Conservation (phyloP, 768 basidiomycete genomes). For the Suillus hirtellus region DNA sequence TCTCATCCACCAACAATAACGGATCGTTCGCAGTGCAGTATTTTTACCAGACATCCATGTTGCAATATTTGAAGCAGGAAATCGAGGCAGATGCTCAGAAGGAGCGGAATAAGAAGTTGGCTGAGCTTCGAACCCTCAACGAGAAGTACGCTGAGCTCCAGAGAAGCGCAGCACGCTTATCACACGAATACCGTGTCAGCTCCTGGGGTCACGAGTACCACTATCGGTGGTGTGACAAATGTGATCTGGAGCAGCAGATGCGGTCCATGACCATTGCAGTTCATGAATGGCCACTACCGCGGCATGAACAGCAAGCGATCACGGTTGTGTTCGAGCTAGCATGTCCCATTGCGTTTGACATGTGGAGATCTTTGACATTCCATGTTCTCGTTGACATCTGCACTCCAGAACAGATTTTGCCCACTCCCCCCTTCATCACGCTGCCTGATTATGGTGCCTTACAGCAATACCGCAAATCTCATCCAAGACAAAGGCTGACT, state of each 20-base stretch:
- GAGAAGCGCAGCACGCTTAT: background rate
- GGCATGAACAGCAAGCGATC: conserved; percentile 21
- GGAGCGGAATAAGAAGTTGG: conserved; percentile 25
- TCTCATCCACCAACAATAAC: conserved; percentile 21
- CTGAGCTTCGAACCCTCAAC: conserved; percentile 19
- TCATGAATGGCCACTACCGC: conserved; percentile 51
- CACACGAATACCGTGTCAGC: background rate
- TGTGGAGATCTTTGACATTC: conserved; percentile 47
- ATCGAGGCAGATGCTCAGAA: conserved; percentile 34
- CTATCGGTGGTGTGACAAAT: conserved; percentile 28
- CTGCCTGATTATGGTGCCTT: conserved; percentile 20
- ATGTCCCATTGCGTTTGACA: conserved; percentile 39
- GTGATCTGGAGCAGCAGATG: conserved; percentile 22
- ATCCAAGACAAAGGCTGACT: conserved; percentile 22
- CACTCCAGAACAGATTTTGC: conserved; percentile 12
- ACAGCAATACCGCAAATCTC: conserved; percentile 16
- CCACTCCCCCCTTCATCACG: conserved; percentile 14
- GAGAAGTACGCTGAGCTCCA: background rate
- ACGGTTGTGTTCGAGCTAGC: conserved; percentile 43
- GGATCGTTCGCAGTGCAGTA: conserved; percentile 37
- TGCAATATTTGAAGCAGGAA: conserved; percentile 25
- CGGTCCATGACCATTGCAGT: conserved; percentile 31
- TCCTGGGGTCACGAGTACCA: background rate
- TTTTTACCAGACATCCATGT: conserved; percentile 26
- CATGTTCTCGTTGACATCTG: conserved; percentile 40